These are phyloP conservation scores for Leishmania turanica DNA, from an alignment of 208 protist species.

Conservation along the genomic window DNA sequence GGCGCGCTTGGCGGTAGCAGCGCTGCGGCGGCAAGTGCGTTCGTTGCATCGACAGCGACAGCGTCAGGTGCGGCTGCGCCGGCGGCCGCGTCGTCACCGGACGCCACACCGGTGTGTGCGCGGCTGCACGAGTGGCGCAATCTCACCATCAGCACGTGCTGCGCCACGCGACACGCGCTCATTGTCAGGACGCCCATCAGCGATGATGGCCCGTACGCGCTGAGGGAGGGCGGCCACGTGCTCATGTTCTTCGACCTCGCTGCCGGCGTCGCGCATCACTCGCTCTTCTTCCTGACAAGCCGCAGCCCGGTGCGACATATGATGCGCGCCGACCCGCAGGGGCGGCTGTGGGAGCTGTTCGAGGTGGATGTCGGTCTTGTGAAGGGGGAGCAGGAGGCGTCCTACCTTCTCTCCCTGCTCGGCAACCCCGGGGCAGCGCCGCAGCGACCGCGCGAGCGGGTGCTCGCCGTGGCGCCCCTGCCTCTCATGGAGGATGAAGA, in stretches of 20 bases:
- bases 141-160: conserved; percentile 35
- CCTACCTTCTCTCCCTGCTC: conserved; percentile 35
- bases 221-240: conserved; percentile 33
- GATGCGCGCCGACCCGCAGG: conserved; percentile 43
- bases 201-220: conserved; percentile 34
- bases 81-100: conserved; percentile 6
- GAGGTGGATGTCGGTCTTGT: conserved; percentile 40
- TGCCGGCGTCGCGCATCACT: conserved; percentile 35
- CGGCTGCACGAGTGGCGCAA: conserved; percentile 53
- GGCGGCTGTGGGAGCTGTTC: conserved; percentile 49
- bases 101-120: conserved; percentile 23
- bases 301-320: conserved; percentile 39
- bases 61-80: background rate
- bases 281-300: conserved; percentile 44
- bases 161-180: conserved; percentile 28
- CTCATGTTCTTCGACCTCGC: conserved; percentile 50
- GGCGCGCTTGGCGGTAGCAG: background rate
- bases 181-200: conserved; percentile 35
- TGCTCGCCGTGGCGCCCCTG: conserved; percentile 33
- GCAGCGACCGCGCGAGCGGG: conserved; percentile 23
- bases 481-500: conserved; percentile 29
- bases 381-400: conserved; percentile 25
- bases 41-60: background rate
- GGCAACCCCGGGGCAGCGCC: conserved; percentile 14
- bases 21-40: conserved; percentile 1